Conservation (phyloP, 805 yeast genomes). For the Monosporozyma siamensis region DNA sequence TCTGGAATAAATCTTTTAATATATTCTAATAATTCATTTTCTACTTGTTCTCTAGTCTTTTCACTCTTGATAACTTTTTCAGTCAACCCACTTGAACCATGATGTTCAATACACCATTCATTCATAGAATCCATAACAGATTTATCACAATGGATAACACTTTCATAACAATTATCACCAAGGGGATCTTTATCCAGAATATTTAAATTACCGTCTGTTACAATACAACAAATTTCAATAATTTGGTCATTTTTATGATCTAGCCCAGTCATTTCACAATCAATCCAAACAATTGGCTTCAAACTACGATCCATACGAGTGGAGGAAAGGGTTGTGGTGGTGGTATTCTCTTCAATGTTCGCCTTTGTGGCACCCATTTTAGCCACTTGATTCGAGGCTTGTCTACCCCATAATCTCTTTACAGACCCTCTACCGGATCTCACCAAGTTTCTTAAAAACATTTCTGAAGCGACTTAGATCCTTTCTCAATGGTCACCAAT, state of each 20-base stretch:
- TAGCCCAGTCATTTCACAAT: conserved; percentile 97
- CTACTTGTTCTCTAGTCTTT: conserved; percentile 51
- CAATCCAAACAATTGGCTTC: conserved; percentile 77
- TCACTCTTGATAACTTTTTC: conserved; percentile 50
- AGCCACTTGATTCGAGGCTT: not conserved
- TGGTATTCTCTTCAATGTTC: not conserved
- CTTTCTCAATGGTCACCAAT: no score
- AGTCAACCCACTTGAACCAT: conserved; percentile 70
- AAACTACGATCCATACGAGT: conserved; percentile 1
- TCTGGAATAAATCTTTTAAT: conserved; percentile 45
- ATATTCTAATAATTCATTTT: conserved; percentile 54
- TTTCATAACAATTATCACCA: conserved; percentile 59
- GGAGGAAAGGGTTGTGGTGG: not conserved
- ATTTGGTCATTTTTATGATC: conserved; percentile 73
- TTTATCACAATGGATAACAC: conserved; percentile 64
- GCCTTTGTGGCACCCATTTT: not conserved
- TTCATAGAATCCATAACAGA: conserved; percentile 61
- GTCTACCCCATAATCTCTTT: not conserved
- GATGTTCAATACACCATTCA: conserved; percentile 82
- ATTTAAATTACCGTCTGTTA: conserved; percentile 77
- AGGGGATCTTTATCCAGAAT: conserved; percentile 41
- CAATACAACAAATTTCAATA: conserved; percentile 82
- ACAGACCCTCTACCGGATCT: conserved; percentile 1
- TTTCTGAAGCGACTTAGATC: no score
- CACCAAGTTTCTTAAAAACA: not conserved